These are phyloP conservation scores for Aspergillus egyptiacus DNA, from an alignment of 495 filamentous ascomycete genomes.

Conservation along the genomic window DNA sequence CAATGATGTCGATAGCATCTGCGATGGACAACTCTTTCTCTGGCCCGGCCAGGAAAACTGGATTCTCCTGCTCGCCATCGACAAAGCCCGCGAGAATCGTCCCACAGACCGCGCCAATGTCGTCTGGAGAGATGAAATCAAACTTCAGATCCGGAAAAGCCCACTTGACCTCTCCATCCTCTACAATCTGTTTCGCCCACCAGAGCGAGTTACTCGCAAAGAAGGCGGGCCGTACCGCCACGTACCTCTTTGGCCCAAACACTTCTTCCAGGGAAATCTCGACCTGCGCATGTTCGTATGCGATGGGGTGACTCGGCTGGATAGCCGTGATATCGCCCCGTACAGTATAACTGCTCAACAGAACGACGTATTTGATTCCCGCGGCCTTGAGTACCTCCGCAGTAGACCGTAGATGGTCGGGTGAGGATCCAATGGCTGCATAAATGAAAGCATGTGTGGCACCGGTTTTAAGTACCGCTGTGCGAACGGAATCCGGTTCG, in stretches of 20 bases:
- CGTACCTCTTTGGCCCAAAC: conserved; percentile 20
- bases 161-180: conserved; percentile 19
- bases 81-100: conserved; percentile 20
- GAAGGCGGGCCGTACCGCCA: conserved; percentile 22
- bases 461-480: conserved; percentile 17
- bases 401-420: conserved; percentile 24
- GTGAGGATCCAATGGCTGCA: conserved; percentile 8
- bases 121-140: conserved; percentile 26
- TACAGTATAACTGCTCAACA: conserved; percentile 25
- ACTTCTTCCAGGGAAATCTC: conserved; percentile 26
- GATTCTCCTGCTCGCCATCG: conserved; percentile 6
- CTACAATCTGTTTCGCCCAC: conserved; percentile 15
- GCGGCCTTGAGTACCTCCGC: conserved; percentile 23
- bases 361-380: conserved; percentile 27
- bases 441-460: conserved; percentile 33
- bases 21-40: conserved; percentile 8
- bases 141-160: conserved; percentile 12
- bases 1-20: conserved; percentile 15
- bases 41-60: conserved; percentile 23
- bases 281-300: conserved; percentile 26
- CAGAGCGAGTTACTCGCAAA: conserved; percentile 24
- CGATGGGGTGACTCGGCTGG: conserved; percentile 13
- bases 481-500: conserved; percentile 20
- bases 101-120: conserved; percentile 27
- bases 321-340: conserved; percentile 16